Conservation (phyloP, 1,284 basidiomycete species). For the Sporisorium reilianum region DNA sequence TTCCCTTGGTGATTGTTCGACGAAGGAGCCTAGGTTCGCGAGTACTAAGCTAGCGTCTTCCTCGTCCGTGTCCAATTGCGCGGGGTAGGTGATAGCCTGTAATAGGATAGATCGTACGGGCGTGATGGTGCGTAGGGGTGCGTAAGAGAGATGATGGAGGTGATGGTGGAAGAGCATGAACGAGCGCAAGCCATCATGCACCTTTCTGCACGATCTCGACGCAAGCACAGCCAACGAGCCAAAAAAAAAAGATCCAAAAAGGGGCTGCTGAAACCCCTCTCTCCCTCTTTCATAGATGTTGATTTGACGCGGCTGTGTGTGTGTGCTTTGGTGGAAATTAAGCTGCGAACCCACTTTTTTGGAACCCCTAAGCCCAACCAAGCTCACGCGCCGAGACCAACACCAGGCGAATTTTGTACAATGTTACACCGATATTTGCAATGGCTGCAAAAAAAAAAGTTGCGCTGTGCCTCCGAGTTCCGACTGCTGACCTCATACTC, state of each 20-base stretch:
- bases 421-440: slow-evolving; percentile 8
- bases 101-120: neutral
- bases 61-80: too few relatives aligned
- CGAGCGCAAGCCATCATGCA: slow-evolving; percentile 10
- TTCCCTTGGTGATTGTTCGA: neutral
- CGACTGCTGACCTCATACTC: slow-evolving; percentile 36
- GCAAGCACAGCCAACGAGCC: slow-evolving; percentile 3
- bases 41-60: too few relatives aligned
- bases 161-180: slow-evolving; percentile 9
- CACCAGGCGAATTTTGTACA: neutral
- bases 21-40: too few relatives aligned
- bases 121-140: neutral
- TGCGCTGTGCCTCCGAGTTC: slow-evolving; percentile 16
- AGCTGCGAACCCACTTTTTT: neutral
- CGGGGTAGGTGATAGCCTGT: neutral
- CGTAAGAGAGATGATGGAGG: neutral
- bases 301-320: neutral
- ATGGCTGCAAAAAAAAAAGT: neutral
- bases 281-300: neutral
- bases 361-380: neutral
- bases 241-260: slow-evolving; percentile 3
- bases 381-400: slow-evolving; percentile 4
- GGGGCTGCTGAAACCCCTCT: neutral
- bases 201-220: slow-evolving; percentile 22
- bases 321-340: neutral